Conservation (phyloP, 2,329 filamentous ascomycete species). For the Neonectria hederae region DNA sequence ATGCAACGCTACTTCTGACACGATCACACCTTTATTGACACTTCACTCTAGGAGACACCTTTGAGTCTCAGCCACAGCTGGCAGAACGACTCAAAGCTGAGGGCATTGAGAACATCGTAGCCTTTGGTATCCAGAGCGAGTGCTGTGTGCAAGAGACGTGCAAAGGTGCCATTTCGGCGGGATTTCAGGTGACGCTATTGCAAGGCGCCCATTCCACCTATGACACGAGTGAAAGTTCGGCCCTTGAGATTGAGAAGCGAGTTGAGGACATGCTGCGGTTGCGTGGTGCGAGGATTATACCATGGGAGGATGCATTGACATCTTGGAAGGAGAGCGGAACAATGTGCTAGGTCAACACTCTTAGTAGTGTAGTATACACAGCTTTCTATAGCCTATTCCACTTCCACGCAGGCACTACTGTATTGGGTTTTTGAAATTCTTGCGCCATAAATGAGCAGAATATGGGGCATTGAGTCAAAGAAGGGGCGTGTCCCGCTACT, state of each 20-base stretch:
- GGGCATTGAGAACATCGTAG: slow-evolving; percentile 4
- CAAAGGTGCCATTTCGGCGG: slow-evolving; percentile 25
- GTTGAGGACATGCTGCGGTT: neutral
- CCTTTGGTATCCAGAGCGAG: slow-evolving; percentile 28
- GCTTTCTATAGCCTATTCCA: too few species aligned
- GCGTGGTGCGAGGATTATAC: neutral
- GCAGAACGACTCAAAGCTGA: neutral
- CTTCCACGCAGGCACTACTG: too few species aligned
- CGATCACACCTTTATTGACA: neutral
- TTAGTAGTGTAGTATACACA: neutral
- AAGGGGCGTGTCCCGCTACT: too few species aligned
- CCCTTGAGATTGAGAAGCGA: neutral
- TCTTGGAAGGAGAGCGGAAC: neutral
- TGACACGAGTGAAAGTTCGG: neutral
- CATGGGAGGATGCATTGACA: neutral
- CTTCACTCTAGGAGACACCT: neutral
- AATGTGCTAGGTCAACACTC: neutral
- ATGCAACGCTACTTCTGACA: neutral
- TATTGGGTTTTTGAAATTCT: too few species aligned
- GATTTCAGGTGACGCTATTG: slow-evolving; percentile 22
- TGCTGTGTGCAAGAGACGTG: slow-evolving; percentile 27
- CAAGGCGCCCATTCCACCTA: slow-evolving; percentile 5
- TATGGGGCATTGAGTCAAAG: too few species aligned
- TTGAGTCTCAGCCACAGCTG: neutral
- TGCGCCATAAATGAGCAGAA: too few species aligned